Conservation (phyloP, 1,139 yeast genomes). For the Candida tetrigidarum region DNA sequence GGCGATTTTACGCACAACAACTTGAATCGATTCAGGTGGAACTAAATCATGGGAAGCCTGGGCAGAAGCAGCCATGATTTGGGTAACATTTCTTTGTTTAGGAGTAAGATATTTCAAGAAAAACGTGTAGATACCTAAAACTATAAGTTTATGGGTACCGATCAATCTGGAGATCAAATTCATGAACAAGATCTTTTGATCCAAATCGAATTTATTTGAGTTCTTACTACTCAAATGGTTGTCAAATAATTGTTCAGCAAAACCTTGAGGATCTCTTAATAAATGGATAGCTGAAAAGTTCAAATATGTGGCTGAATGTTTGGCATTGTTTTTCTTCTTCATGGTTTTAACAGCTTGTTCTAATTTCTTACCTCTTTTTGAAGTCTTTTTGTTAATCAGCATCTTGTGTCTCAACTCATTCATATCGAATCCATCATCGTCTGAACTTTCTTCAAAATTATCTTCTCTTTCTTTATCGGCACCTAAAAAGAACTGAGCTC, state of each 20-base stretch:
- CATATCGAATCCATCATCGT: conserved; percentile 74
- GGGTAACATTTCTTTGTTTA: conserved; percentile 92
- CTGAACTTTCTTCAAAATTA: conserved; percentile 69
- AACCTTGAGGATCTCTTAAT: conserved; percentile 96
- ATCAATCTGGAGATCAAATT: conserved; percentile 84
- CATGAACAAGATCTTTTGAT: conserved; percentile 87
- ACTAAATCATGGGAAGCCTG: conserved; percentile 97
- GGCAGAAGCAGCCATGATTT: conserved; percentile 94
- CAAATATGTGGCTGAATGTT: conserved; percentile 69
- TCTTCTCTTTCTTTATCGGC: conserved; percentile 97
- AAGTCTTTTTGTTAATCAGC: conserved; percentile 80
- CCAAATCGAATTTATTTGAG: conserved; percentile 72
- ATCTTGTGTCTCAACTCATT: conserved; percentile 75
- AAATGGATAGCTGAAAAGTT: conserved; percentile 95
- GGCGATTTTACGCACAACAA: conserved; percentile 87
- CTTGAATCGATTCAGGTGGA: conserved; percentile 87
- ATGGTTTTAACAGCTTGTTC: conserved; percentile 70
- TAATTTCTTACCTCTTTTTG: conserved; percentile 78
- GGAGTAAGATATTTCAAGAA: conserved; percentile 91
- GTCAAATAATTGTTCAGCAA: conserved; percentile 82
- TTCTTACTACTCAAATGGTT: conserved; percentile 73
- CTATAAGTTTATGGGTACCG: conserved; percentile 92
- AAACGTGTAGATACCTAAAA: conserved; percentile 86
- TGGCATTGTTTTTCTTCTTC: conserved; percentile 59
- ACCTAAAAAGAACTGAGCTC: conserved; percentile 88